These are phyloP conservation scores for Porphyrellus sp. DNA, from an alignment of 1,284 basidiomycete species.

Conservation along the genomic window DNA sequence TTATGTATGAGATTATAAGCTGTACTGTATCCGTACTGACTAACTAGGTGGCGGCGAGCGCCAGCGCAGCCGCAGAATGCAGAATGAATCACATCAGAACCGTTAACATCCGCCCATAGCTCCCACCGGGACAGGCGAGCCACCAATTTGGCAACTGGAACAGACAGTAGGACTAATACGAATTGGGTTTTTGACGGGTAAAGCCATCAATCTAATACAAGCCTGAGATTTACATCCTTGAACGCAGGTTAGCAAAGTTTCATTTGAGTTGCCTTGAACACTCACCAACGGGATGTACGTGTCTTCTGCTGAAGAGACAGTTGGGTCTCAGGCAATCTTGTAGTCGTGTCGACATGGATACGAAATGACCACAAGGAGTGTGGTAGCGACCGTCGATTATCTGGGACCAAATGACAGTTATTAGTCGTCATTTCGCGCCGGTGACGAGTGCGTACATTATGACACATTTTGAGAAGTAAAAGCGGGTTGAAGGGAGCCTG, in stretches of 20 bases:
- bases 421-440: slow-evolving; percentile 10
- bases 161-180: slow-evolving; percentile 63
- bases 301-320: slow-evolving; percentile 71
- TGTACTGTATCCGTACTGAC: slow-evolving; percentile 19
- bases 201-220: slow-evolving; percentile 66
- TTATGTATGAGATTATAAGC: slow-evolving; percentile 29
- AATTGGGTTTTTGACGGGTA: slow-evolving; percentile 71
- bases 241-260: slow-evolving; percentile 18
- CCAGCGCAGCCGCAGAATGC: slow-evolving; percentile 23
- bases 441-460: slow-evolving; percentile 55
- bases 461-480: slow-evolving; percentile 54
- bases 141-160: slow-evolving; percentile 45
- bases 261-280: neutral
- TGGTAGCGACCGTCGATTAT: slow-evolving; percentile 76
- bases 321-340: slow-evolving; percentile 62
- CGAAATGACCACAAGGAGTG: slow-evolving; percentile 70
- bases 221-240: slow-evolving; percentile 57
- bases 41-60: slow-evolving; percentile 10
- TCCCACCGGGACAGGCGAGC: slow-evolving; percentile 16
- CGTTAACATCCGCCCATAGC: slow-evolving; percentile 11
- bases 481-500: slow-evolving; percentile 17
- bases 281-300: slow-evolving; percentile 54
- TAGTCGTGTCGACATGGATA: slow-evolving; percentile 65
- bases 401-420: slow-evolving; percentile 37
- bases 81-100: slow-evolving; percentile 1